Percentiles rank a stretch among this genome's conserved stretches.
Conservation (phyloP, 1,284 basidiomycete species). For the Xerocomus minutiporus region DNA sequence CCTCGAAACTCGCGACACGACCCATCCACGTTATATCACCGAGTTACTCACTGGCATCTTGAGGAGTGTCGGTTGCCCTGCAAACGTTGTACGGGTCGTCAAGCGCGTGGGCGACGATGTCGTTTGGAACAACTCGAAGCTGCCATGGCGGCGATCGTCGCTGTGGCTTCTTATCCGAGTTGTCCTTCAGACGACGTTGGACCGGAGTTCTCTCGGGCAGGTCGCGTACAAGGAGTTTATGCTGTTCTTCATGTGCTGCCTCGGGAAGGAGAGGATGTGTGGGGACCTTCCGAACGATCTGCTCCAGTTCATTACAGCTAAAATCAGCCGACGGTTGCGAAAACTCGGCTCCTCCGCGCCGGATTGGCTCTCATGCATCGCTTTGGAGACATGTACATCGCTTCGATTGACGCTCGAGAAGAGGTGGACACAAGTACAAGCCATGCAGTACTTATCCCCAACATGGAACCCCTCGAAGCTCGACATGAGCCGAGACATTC, state of each 20-base stretch:
- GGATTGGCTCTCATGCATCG: constrained; percentile 16
- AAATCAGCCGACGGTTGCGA: constrained; percentile 35
- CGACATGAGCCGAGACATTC: constrained; percentile 28
- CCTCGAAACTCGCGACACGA: constrained; percentile 27
- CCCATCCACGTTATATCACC: constrained; percentile 34
- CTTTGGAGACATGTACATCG: constrained; percentile 10
- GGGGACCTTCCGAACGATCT: constrained; percentile 31
- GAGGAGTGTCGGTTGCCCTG: constrained; percentile 21
- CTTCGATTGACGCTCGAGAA: constrained; percentile 15
- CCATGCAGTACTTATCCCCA: constrained; percentile 16
- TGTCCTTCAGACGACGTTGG: constrained; percentile 40
- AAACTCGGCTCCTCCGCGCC: constrained; percentile 33
- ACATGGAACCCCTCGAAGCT: constrained; percentile 28
- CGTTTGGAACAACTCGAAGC: constrained; percentile 25
- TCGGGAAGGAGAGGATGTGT: constrained; percentile 26
- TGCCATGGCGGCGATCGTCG: constrained; percentile 38
- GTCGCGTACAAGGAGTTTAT: constrained; percentile 41
- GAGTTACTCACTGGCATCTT: constrained; percentile 34
- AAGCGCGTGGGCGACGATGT: constrained; percentile 36
- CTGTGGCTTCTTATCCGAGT: constrained; percentile 39
- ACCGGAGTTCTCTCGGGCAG: constrained; percentile 8
- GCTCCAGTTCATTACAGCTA: constrained; percentile 28
- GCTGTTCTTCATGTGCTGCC: constrained; percentile 35
- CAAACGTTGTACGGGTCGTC: constrained; percentile 20
- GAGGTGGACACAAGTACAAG: constrained; percentile 16